phyloP scores from a whole-genome alignment of 1,139 yeast species.

The Scheffersomyces cryptocercus region DNA sequence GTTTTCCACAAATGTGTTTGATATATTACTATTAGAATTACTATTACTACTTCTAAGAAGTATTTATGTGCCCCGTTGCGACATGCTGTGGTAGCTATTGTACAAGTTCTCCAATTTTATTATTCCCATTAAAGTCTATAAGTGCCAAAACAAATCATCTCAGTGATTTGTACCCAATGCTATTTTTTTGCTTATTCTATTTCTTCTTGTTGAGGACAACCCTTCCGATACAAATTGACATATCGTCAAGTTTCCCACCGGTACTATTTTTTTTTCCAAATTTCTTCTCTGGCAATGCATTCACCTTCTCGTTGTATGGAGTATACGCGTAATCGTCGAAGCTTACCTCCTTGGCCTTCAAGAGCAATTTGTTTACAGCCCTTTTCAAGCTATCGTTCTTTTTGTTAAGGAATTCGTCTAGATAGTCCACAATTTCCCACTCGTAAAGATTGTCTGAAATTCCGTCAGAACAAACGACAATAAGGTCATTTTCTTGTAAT shows the following conservation, averaged over 20 bases:
- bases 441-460: slow-evolving; percentile 54
- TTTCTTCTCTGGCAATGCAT: slow-evolving; percentile 37
- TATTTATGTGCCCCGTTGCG: too few relatives aligned
- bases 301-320: slow-evolving; percentile 56
- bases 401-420: slow-evolving; percentile 31
- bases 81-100: too few relatives aligned
- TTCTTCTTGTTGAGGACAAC: slow-evolving; percentile 29
- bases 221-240: slow-evolving; percentile 51
- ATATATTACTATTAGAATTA: too few relatives aligned
- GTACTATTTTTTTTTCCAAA: slow-evolving; percentile 36
- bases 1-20: too few relatives aligned
- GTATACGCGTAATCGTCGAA: slow-evolving; percentile 56
- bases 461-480: slow-evolving; percentile 56
- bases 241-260: slow-evolving; percentile 61
- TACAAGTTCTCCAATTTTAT: too few relatives aligned
- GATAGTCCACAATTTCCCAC: slow-evolving; percentile 42
- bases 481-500: slow-evolving; percentile 42
- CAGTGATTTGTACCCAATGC: too few relatives aligned
- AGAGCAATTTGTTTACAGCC: slow-evolving; percentile 40
- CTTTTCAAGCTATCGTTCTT: slow-evolving; percentile 34
- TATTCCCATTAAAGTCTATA: too few relatives aligned
- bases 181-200: not conserved
- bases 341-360: slow-evolving; percentile 51
- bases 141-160: too few relatives aligned
- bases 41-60: too few relatives aligned